These are phyloP conservation scores for Spathaspora arborariae DNA, from an alignment of 805 yeast genomes.

Conservation along the genomic window DNA sequence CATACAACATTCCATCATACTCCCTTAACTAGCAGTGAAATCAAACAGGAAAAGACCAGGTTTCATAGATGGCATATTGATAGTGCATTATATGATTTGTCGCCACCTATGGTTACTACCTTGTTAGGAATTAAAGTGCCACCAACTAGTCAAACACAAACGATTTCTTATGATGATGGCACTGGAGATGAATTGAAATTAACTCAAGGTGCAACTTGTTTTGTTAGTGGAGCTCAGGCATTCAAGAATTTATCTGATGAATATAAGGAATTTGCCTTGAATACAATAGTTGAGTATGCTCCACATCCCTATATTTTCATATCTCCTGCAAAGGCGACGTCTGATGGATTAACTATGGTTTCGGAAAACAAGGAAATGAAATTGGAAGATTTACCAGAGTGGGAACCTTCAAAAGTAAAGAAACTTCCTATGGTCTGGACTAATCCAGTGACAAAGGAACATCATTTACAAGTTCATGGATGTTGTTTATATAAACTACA, in stretches of 20 bases:
- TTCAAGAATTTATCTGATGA: conserved; percentile 62
- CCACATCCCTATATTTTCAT: conserved; percentile 91
- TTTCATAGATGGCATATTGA: conserved; percentile 95
- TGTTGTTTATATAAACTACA: conserved; percentile 73
- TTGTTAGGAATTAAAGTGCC: conserved; percentile 82
- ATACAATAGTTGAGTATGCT: conserved; percentile 81
- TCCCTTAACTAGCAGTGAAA: conserved; percentile 59
- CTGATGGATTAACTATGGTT: conserved; percentile 84
- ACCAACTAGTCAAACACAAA: conserved; percentile 56
- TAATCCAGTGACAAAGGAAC: conserved; percentile 79
- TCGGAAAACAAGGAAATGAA: conserved; percentile 71
- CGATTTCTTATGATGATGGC: conserved; percentile 54
- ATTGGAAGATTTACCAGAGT: conserved; percentile 68
- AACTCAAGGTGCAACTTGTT: conserved; percentile 86
- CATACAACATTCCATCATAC: conserved; percentile 77
- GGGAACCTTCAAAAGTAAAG: conserved; percentile 80
- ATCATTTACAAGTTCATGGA: conserved; percentile 84
- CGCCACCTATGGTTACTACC: conserved; percentile 86
- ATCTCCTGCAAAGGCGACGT: conserved; percentile 74
- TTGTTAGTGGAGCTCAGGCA: conserved; percentile 80
- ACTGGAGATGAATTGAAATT: conserved; percentile 56
- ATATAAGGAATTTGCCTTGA: conserved; percentile 70
- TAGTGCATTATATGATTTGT: conserved; percentile 78
- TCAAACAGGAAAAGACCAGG: conserved; percentile 60
- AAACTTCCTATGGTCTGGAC: conserved; percentile 88